A percentile compares a stretch with the other conserved stretches of the same genome.
These are phyloP conservation scores for Spizellomyces sp. DNA, from an alignment of 192 early-diverging fungal genomes.

Conservation along the genomic window DNA sequence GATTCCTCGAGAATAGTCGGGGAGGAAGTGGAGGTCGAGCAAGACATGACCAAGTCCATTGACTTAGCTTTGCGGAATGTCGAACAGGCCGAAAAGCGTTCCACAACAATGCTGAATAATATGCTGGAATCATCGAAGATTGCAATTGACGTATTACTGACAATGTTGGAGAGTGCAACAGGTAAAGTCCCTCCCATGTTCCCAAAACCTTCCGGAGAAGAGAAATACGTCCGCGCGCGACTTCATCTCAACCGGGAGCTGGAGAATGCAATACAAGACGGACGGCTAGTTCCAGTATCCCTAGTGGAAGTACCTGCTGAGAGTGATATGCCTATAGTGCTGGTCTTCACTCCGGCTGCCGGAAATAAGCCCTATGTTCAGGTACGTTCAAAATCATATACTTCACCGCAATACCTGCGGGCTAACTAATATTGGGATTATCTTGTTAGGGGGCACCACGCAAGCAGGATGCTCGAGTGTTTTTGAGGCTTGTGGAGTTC, in stretches of 20 bases:
- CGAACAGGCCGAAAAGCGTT: constrained; percentile 6
- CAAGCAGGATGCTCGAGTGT: constrained; percentile 83
- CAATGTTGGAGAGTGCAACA: constrained; percentile 65
- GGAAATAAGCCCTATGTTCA: constrained; percentile 62
- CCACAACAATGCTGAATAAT: constrained; percentile 4
- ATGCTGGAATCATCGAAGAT: constrained; percentile 8
- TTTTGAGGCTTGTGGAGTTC: constrained; percentile 83
- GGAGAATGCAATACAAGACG: constrained; percentile 68
- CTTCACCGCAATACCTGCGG: no score
- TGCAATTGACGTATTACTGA: constrained; percentile 63
- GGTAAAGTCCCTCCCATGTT: constrained; percentile 64
- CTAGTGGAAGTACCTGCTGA: constrained; percentile 68
- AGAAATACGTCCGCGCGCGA: constrained; percentile 69
- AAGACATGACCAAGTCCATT: constrained; percentile 13
- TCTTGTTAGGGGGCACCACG: constrained; percentile 57
- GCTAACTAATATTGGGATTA: constrained; percentile 2
- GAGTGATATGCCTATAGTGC: constrained; percentile 67
- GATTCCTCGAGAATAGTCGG: background rate
- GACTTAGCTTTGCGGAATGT: constrained; percentile 15
- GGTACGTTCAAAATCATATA: constrained; percentile 23
- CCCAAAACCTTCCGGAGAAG: constrained; percentile 69
- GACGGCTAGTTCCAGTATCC: constrained; percentile 64
- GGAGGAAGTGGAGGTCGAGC: constrained; percentile 5
- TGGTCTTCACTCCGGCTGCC: constrained; percentile 72
- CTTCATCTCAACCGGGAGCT: constrained; percentile 74